Evolutionary conservation across 208 protist species (phyloP).

Genomic region (Crithidia sp.): DNA sequence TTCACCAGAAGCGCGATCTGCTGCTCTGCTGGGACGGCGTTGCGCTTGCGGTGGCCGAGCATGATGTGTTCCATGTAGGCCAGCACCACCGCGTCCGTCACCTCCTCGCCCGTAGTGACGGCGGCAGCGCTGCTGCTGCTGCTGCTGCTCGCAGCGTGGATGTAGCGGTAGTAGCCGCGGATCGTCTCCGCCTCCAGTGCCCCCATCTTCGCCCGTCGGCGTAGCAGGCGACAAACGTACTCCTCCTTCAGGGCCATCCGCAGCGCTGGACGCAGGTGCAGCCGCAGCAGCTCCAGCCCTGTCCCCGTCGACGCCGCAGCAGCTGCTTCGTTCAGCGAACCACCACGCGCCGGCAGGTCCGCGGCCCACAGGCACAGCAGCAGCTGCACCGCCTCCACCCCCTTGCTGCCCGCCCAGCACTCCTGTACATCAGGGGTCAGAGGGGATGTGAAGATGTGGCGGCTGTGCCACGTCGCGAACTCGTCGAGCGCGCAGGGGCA

Average conservation of each 20-base stretch:
- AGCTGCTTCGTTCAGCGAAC: not conserved
- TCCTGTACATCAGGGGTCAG: conserved; percentile 34
- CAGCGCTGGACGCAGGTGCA: conserved; percentile 31
- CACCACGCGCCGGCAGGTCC: conserved; percentile 15
- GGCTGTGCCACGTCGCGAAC: conserved; percentile 64
- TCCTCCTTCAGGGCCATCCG: conserved; percentile 35
- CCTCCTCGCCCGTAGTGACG: conserved; percentile 1
- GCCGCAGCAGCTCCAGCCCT: conserved; percentile 39
- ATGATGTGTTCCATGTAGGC: conserved; percentile 31
- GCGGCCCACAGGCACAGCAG: conserved; percentile 39
- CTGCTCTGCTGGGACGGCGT: conserved; percentile 18
- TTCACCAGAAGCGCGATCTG: conserved; percentile 39
- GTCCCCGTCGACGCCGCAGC: not conserved
- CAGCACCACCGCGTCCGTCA: conserved; percentile 19
- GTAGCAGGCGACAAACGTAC: conserved; percentile 46
- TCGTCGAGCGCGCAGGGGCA: conserved; percentile 46
- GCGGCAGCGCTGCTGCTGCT: not conserved
- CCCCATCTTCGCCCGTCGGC: conserved; percentile 24
- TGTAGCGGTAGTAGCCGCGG: conserved; percentile 38
- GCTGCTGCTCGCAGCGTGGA: conserved; percentile 8
- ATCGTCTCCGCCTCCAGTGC: conserved; percentile 30
- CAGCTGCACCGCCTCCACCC: conserved; percentile 38
- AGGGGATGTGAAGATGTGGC: conserved; percentile 31
- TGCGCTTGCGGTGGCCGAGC: conserved; percentile 1
- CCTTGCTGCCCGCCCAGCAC: conserved; percentile 3